Evolutionary conservation across 495 filamentous ascomycete species (phyloP), one percentile per base, ranked within the genome.

Genomic region (Aeminium ludgeri): DNA sequence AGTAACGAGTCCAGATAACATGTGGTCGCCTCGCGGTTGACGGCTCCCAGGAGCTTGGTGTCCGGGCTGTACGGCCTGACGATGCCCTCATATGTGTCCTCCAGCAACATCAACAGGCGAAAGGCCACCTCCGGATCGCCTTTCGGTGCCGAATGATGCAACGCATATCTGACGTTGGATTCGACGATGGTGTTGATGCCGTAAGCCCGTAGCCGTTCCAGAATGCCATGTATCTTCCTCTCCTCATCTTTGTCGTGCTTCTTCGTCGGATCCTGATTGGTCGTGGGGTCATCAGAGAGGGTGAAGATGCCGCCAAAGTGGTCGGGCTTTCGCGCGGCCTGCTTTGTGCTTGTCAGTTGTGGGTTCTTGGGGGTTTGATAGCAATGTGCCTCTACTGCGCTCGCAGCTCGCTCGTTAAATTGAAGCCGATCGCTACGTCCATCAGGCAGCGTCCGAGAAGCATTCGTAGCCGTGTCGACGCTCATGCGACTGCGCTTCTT

Each of bases 1-100:
- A 97, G 72, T n/a, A 95, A 61, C 1, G 86, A 68, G 54, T 95
- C 89, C 0, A 94, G 64, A 50, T 85, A 97, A 59, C 89, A 97
- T 27, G 89, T 94, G 16, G 89, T 84, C 15, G 70, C 73, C 13
- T 77, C 68, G 33, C 87, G 66, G 54, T 97, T 97, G 47, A 83
- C 79, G 3, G 89, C 89, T 1, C 89, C 89, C 1, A 85, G 63
- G 58, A 95, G 73, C 45, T 72, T 76, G 1, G 77, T 65, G 30
- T 67, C 64, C 2, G 79, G 67, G 17, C 81, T 68, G 55, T 84
- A 86, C 5, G 68, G 71, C 44, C 72, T 65, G 47, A 97, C 73
- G 28, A 85, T 74, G 1, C 87, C 87, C 18, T 83, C 74, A 29
- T 84, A 76, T 0, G 86, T 79, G 47, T 81, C 74, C 48, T 86